Base-by-base conservation (phyloP, 106 monocot species). In the Allium fistulosum region DNA sequence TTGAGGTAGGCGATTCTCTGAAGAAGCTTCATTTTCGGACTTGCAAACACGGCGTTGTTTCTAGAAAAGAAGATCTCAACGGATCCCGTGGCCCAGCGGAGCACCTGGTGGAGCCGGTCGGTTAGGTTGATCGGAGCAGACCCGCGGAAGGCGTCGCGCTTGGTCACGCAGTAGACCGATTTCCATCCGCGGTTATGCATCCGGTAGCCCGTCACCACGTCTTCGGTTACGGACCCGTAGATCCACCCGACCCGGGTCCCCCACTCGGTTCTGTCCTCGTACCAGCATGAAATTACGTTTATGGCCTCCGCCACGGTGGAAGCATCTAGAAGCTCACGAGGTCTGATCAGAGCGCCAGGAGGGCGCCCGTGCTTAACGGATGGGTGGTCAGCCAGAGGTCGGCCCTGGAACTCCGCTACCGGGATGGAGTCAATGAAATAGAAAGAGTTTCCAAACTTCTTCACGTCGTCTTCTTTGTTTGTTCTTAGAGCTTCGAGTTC, bases 51-150 rank as follows among this genome's bases (percentile, higher is more conserved):
- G 0, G 97, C 90, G 45, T 99, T 99, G 87, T 99, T 99, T 10
- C 79, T 71, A 6, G 97, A 99, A 78, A 99, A 99, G 97, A 99
- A 99, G 61, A 99, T 99, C 89, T 99, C 92, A n/a, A 99, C 97
- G 0, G 97, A 99, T 11, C 97, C 97, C 0, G 97, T 97, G 6
- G 97, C 97, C 97, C 97, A 97, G 0, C 97, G 97, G 37, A 97
- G 92, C 14, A 97, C 97, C 66, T 90, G 97, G 66, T 97, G 97
- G 17, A 97, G 82, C 49, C 97, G 46, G 71, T 97, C 92, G 14
- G 97, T 97, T 16, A 97, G 86, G 53, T 97, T 97, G 62, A 97
- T 92, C 9, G 92, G 92, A 8, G 97, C 92, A 0, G 97, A 89
- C 27, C 97, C 97, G 10, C 92, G 57, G 69, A 99, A 99, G 2